phyloP scores from a whole-genome alignment of 257 asterid genomes.

The Echium plantagineum region DNA sequence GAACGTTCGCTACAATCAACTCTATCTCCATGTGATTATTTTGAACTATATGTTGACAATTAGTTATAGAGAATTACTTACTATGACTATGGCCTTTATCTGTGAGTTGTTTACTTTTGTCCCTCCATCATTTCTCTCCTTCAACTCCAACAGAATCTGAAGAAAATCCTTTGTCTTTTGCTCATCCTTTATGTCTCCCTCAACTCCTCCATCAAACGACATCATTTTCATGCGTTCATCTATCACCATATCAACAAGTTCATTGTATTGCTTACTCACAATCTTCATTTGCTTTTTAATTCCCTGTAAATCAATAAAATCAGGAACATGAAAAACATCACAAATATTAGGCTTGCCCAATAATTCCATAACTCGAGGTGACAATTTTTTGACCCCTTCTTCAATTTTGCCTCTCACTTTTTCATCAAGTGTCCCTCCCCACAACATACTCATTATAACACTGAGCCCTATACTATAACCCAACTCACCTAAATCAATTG shows the following conservation, averaged over 20 bases:
- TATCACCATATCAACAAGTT: conserved; percentile 27
- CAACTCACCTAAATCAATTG: not conserved
- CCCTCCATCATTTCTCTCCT: conserved; percentile 47
- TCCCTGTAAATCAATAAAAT: not conserved
- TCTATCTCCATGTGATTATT: no score
- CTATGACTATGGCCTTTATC: conserved; percentile 21
- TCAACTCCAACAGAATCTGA: conserved; percentile 27
- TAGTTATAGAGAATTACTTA: not conserved
- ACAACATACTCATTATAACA: not conserved
- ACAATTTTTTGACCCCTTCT: conserved; percentile 40
- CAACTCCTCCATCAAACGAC: no score
- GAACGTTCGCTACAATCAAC: no score
- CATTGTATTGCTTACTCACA: not conserved
- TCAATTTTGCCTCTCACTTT: conserved; percentile 31
- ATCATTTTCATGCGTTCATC: conserved; percentile 13
- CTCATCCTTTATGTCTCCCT: conserved; percentile 30
- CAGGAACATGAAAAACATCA: conserved; percentile 13
- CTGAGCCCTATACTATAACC: not conserved
- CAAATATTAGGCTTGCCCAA: conserved; percentile 50
- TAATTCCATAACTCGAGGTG: conserved; percentile 22
- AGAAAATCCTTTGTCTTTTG: conserved; percentile 29
- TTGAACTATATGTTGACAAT: not conserved
- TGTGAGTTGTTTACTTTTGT: conserved; percentile 24
- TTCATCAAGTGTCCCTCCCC: conserved; percentile 22
- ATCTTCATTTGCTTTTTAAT: not conserved